A percentile compares a stretch with the other conserved stretches of the same genome.
Evolutionary conservation across 2,329 filamentous ascomycete species (phyloP).

Genomic region (Hymenoscyphus infarciens): DNA sequence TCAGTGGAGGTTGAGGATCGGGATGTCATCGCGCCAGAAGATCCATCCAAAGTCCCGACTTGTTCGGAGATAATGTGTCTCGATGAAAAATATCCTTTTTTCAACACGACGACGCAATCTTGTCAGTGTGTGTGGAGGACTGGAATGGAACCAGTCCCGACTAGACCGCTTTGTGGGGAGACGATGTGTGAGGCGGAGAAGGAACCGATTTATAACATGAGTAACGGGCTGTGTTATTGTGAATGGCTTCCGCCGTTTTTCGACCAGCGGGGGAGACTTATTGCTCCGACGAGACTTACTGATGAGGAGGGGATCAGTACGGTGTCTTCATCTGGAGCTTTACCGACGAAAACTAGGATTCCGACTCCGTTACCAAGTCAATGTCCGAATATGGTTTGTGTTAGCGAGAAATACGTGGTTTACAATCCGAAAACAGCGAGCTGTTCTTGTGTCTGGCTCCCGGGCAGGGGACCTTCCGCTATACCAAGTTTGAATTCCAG

Average conservation of each 20-base stretch:
- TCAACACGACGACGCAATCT: constrained; percentile 9
- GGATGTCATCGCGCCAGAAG: too few species aligned
- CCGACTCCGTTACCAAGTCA: too few species aligned
- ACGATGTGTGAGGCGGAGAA: constrained; percentile 12
- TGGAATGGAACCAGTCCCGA: constrained; percentile 13
- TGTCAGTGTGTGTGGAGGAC: constrained; percentile 18
- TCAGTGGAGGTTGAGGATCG: too few species aligned
- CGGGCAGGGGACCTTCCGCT: constrained; percentile 12
- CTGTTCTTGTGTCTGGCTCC: constrained; percentile 23
- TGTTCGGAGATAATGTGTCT: constrained; percentile 13
- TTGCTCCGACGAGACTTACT: not conserved
- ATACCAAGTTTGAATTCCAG: not conserved
- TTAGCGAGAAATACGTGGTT: constrained; percentile 17
- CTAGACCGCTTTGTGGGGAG: constrained; percentile 13
- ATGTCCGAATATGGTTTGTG: constrained; percentile 15
- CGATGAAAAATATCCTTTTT: constrained; percentile 11
- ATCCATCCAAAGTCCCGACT: not conserved
- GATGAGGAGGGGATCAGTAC: not conserved
- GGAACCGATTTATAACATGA: constrained; percentile 10
- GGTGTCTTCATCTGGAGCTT: not conserved
- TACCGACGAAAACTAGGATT: not conserved
- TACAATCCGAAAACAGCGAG: constrained; percentile 7
- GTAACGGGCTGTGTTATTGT: constrained; percentile 9
- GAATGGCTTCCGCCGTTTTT: constrained; percentile 7
- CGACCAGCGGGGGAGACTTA: too few species aligned